These are phyloP conservation scores for Pseudomonodictys pantanalensis DNA, from an alignment of 495 filamentous ascomycete species.

Conservation along the genomic window DNA sequence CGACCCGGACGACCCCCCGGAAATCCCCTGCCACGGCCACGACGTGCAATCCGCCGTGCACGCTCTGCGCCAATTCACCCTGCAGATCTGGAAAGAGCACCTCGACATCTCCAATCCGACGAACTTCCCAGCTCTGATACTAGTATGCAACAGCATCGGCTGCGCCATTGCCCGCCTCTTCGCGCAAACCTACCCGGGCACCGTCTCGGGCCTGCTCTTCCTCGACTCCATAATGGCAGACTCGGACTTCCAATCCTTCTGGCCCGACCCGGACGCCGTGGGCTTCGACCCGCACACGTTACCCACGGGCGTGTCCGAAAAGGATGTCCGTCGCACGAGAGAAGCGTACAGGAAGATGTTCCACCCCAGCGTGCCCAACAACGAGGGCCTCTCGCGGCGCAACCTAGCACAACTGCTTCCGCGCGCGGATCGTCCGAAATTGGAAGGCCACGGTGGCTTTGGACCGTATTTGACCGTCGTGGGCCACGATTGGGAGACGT, in stretches of 20 bases:
- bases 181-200: slow-evolving; percentile 47
- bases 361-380: slow-evolving; percentile 53
- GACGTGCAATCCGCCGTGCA: slow-evolving; percentile 48
- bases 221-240: slow-evolving; percentile 64
- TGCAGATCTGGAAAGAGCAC: slow-evolving; percentile 39
- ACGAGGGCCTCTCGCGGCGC: slow-evolving; percentile 55
- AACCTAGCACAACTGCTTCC: slow-evolving; percentile 53
- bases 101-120: slow-evolving; percentile 6
- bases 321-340: slow-evolving; percentile 49
- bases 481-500: slow-evolving; percentile 59
- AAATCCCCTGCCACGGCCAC: slow-evolving; percentile 50
- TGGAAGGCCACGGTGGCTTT: slow-evolving; percentile 43
- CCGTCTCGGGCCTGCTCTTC: slow-evolving; percentile 51
- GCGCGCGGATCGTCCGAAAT: slow-evolving; percentile 45
- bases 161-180: slow-evolving; percentile 58
- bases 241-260: slow-evolving; percentile 56
- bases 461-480: slow-evolving; percentile 54
- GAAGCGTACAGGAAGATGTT: slow-evolving; percentile 46
- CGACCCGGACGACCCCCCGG: slow-evolving; percentile 51
- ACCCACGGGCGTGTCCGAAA: slow-evolving; percentile 46
- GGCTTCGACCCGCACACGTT: slow-evolving; percentile 48
- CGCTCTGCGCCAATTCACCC: slow-evolving; percentile 54
- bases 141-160: slow-evolving; percentile 60
- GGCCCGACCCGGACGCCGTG: slow-evolving; percentile 56
- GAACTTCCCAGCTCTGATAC: slow-evolving; percentile 40